Evolutionary conservation across 345 rosid genomes (phyloP).

Genomic region (Toxicodendron radicans): DNA sequence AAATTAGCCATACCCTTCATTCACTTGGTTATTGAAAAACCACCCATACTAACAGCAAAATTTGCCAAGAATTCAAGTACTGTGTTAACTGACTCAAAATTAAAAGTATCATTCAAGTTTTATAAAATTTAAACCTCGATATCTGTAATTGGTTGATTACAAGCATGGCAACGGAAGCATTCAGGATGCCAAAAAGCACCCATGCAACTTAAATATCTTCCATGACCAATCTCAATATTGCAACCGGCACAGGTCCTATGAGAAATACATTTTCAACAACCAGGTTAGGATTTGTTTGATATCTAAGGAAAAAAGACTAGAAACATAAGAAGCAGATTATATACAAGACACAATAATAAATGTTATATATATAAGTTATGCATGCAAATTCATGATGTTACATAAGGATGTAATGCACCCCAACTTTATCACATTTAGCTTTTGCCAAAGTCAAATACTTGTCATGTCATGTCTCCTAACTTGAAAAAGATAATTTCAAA

Average conservation of each 20-base stretch:
- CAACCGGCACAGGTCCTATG: conserved; percentile 75
- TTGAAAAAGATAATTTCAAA: too few relatives aligned
- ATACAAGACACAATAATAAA: background rate
- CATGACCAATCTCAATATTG: conserved; percentile 66
- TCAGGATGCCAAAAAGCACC: conserved; percentile 87
- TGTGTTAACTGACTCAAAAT: conserved; percentile 11
- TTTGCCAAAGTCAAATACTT: too few relatives aligned
- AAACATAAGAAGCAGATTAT: background rate
- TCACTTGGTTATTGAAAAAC: background rate
- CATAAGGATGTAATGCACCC: background rate
- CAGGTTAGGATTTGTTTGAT: conserved; percentile 18
- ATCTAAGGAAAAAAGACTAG: background rate
- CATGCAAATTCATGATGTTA: background rate
- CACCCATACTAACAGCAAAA: background rate
- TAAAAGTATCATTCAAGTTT: conserved; percentile 2
- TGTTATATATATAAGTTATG: background rate
- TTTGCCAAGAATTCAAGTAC: conserved; percentile 19
- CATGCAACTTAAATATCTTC: conserved; percentile 70
- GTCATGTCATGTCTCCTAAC: too few relatives aligned
- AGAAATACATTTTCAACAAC: conserved; percentile 19
- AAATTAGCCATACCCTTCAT: conserved; percentile 22
- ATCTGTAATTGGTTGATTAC: conserved; percentile 72
- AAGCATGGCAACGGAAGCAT: conserved; percentile 73
- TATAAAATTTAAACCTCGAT: conserved; percentile 52
- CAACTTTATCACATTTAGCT: too few relatives aligned